A percentile compares a stretch with the other conserved stretches of the same genome.
These are phyloP conservation scores for Colletotrichum tropicale DNA, from an alignment of 2,329 filamentous ascomycete species.

Conservation along the genomic window DNA sequence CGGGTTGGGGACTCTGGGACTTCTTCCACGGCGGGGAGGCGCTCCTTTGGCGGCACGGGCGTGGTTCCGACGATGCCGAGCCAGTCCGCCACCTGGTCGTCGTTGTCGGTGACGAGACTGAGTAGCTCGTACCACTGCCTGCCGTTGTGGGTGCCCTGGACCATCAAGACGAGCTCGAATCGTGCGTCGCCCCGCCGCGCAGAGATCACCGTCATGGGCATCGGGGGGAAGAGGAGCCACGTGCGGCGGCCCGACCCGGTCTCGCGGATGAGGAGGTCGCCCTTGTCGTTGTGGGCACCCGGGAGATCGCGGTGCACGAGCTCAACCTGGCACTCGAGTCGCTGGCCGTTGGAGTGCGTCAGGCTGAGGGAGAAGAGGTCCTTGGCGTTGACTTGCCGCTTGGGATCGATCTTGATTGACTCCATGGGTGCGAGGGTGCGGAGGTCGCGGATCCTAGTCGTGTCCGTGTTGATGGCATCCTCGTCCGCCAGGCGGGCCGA, in stretches of 20 bases:
- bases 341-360: constrained; percentile 86
- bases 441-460: constrained; percentile 79
- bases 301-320: constrained; percentile 83
- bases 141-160: constrained; percentile 70
- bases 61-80: constrained; percentile 72
- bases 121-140: constrained; percentile 85
- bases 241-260: constrained; percentile 73
- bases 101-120: constrained; percentile 75
- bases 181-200: constrained; percentile 75
- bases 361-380: constrained; percentile 89
- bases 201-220: constrained; percentile 76
- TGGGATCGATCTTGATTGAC: constrained; percentile 74
- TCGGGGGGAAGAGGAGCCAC: constrained; percentile 91
- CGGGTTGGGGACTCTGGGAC: constrained; percentile 15
- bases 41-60: constrained; percentile 51
- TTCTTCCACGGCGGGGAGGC: constrained; percentile 35
- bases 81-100: constrained; percentile 85
- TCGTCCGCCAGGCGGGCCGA: constrained; percentile 81
- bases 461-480: constrained; percentile 82
- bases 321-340: constrained; percentile 88
- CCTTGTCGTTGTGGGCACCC: constrained; percentile 67
- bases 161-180: constrained; percentile 83
- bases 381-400: constrained; percentile 83
- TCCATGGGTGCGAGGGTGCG: constrained; percentile 75
- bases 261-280: constrained; percentile 92